Conservation (phyloP, 148 eudicot species). For the Beta vulgaris region DNA sequence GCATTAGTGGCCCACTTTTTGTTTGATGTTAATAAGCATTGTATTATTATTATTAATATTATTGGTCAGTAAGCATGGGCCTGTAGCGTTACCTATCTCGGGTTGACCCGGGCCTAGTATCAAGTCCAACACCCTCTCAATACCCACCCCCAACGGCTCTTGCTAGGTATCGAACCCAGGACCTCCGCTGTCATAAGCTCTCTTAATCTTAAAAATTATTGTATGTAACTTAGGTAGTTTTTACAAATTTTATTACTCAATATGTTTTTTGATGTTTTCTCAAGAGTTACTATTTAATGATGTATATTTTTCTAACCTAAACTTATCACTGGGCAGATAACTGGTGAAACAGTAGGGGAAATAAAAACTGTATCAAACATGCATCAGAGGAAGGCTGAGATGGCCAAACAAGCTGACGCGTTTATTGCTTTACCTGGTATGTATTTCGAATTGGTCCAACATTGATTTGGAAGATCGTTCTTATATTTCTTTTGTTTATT, state of each 20-base stretch:
- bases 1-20: neutral
- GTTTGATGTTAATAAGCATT: too few species aligned
- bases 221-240: neutral
- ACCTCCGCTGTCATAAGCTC: too few species aligned
- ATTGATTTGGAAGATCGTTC: neutral
- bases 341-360: conserved; percentile 83
- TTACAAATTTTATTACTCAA: too few species aligned
- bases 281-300: too few species aligned
- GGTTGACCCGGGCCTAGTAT: too few species aligned
- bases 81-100: too few species aligned
- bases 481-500: neutral
- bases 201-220: neutral
- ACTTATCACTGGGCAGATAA: conserved; percentile 44
- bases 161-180: too few species aligned
- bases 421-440: conserved; percentile 92
- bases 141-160: too few species aligned
- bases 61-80: too few species aligned
- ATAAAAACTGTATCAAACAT: conserved; percentile 79
- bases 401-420: conserved; percentile 98
- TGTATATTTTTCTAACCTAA: conserved; percentile 1
- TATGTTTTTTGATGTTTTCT: too few species aligned
- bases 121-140: too few species aligned
- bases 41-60: too few species aligned
- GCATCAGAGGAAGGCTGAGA: conserved; percentile 98
- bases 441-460: neutral